A percentile compares a stretch with the other conserved stretches of the same genome.
Conservation (phyloP, 1,139 yeast genomes). For the Suhomyces anneliseae region DNA sequence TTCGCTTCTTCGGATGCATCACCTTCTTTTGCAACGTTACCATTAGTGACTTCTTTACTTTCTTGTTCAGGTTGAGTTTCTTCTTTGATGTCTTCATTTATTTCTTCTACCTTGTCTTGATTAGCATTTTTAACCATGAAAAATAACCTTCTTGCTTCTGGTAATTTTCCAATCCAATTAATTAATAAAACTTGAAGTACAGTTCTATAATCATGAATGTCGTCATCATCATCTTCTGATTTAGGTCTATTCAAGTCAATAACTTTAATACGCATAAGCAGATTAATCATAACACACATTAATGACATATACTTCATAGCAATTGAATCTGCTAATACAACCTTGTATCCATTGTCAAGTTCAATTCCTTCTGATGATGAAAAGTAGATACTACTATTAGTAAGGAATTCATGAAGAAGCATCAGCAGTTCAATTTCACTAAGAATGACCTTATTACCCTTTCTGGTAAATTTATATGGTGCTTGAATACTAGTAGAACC, state of each 20-base stretch:
- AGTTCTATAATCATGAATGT: conserved; percentile 48
- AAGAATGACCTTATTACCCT: conserved; percentile 47
- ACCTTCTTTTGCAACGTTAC: neutral
- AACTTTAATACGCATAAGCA: conserved; percentile 44
- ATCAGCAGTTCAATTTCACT: conserved; percentile 61
- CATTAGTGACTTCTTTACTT: neutral
- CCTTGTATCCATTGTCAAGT: conserved; percentile 35
- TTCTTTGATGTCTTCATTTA: neutral
- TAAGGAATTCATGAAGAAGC: conserved; percentile 68
- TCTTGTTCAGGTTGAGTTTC: neutral
- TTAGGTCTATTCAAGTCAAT: conserved; percentile 36
- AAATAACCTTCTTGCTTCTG: conserved; percentile 42
- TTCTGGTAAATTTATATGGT: conserved; percentile 51
- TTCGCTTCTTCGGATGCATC: neutral
- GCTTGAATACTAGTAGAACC: conserved; percentile 36
- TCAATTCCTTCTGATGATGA: conserved; percentile 41
- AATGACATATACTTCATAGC: conserved; percentile 53
- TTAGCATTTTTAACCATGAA: conserved; percentile 31
- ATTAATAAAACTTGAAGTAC: conserved; percentile 59
- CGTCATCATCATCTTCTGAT: conserved; percentile 18
- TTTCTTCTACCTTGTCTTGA: conserved; percentile 10
- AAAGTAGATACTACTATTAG: conserved; percentile 52
- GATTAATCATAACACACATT: conserved; percentile 61
- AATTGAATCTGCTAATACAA: conserved; percentile 39
- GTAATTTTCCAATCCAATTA: conserved; percentile 57